Base-by-base conservation (phyloP, 192 early-diverging fungal genomes). In the Coemansia sp. region DNA sequence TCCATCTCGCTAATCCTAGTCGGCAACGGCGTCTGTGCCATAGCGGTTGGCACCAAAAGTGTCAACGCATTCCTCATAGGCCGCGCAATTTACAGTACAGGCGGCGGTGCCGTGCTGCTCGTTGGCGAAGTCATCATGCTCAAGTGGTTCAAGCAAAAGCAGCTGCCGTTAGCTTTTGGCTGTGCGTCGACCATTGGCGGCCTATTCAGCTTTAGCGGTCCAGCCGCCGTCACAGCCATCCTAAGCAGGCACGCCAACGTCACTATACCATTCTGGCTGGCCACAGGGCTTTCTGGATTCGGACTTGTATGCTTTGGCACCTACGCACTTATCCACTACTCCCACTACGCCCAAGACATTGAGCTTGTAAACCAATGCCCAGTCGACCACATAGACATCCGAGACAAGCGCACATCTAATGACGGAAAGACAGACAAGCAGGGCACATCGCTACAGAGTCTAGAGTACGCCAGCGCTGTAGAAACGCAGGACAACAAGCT, bases 101-200 rank as follows among this genome's bases (percentile, higher is more conserved):
- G 83, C 13, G 73, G 75, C 20, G 76, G 74, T 8, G 76, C 78
- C 0, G 77, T 85, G 51, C 62, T 85, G 13, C 68, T 79, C 8
- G 79, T 82, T 16, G 79, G 80, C 55, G 79, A 85, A 57, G 77
- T 79, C n/a, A 85, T 85, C 11, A 64, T 85, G 64, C 53, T 82
- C 16, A 81, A 82, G 48, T 85, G 83, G 83, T 85, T 85, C 65
- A 77, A 79, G 40, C 73, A 72, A 16, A 57, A 72, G 5, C 70
- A 74, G 50, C 75, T 84, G 16, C 74, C 83, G 0, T 33, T 81
- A 4, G 79, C 78, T 2, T 77, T 81, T 68, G 83, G 78, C 21
- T 65, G 69, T 24, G 65, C 76, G 13, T 71, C 79, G 9, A 77
- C 75, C 7, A 74, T 80, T 28, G 70, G 78, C 40, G 72, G 78